Base-by-base conservation (phyloP, 257 asterid species). In the Eustoma russellianum region DNA sequence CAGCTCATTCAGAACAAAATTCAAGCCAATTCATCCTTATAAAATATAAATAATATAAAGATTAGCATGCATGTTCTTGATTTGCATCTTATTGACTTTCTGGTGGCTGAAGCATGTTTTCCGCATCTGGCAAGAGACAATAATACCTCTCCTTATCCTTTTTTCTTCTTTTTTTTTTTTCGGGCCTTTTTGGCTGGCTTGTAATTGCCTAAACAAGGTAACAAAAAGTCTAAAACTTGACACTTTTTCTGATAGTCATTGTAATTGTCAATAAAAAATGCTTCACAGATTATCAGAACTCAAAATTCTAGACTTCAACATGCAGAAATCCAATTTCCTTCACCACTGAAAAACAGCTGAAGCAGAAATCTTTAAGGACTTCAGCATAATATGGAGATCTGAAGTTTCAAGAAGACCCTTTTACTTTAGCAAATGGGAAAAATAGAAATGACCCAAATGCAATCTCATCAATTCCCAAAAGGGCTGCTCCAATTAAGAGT, bases 371-470 rank as follows among this genome's bases (percentile, higher is more conserved):
- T 33, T 59, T 63, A 47, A 40, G 45, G 51, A 33, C 17, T 14
- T 62, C n/a, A 75, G 51, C 17, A 69, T 46, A 60, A 48, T 59
- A 24, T 7, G 54, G 66, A 64, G 72, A 67, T 68, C 88, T 57
- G 77, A 87, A 85, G 79, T 78, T 75, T 70, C 55, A 30, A 30
- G 30, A 52, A 55, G 44, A 70, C 63, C 28, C 14, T 38, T 7
- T 38, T 8, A 8, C 9, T 11, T 38, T 8, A 53, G 17, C 17
- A 61, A 65, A 59, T 48, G 19, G 63, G 62, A 55, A 34, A 19
- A 60, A 17, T 62, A 69, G 48, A 61, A 46, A 40, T 53, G 68
- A 69, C 50, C 62, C 63, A 57, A 68, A 24, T 24, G 30, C 64
- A 53, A 17, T 50, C 59, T 45, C 69, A 56, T 33, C 28, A 52